Base-by-base conservation (phyloP, 768 basidiomycete genomes). In the Podaxis carcinomalis region DNA sequence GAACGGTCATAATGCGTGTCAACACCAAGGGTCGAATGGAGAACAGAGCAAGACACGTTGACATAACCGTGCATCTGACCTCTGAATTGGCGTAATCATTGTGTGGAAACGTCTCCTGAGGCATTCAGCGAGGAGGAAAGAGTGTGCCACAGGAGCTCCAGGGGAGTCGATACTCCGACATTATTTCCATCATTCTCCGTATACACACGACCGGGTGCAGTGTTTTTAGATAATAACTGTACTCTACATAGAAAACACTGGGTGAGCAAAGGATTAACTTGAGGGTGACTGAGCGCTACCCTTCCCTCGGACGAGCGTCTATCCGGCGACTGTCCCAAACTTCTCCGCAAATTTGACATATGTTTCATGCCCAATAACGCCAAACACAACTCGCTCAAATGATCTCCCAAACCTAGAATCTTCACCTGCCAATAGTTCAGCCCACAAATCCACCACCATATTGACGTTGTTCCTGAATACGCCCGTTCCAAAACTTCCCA, bases 401-500 rank as follows among this genome's bases (percentile, higher is more conserved):
- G 83, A 83, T 32, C 72, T 62, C 62, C 67, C 68, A 68, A 85
- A 91, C 16, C 86, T 74, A 37, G 86, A 81, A 7, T 74, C 72
- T 21, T 77, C 72, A 2, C 69, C 75, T 3, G 74, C 68, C 55
- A 91, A 68, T 23, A 89, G 70, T 59, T 87, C 83, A 35, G 76
- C 78, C 89, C 89, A 91, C 25, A 87, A 77, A 51, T 69, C 74
- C 1, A 86, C 88, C 10, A 90, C 80, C 35, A 78, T 73, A 49
- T 73, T 67, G 7, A 89, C 81, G 25, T 76, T 73, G 68, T 91
- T 91, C 58, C 70, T 74, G 70, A 90, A 91, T 3, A 86, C 89
- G 0, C 89, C 89, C 0, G 89, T 90, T 16, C 89, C 89, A 71
- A 89, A 90, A 66, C 83, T 84, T 28, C 90, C 89, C n/a, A 91